Base-by-base conservation (phyloP, 2,329 filamentous ascomycete genomes). In the Aspergillus sergii region DNA sequence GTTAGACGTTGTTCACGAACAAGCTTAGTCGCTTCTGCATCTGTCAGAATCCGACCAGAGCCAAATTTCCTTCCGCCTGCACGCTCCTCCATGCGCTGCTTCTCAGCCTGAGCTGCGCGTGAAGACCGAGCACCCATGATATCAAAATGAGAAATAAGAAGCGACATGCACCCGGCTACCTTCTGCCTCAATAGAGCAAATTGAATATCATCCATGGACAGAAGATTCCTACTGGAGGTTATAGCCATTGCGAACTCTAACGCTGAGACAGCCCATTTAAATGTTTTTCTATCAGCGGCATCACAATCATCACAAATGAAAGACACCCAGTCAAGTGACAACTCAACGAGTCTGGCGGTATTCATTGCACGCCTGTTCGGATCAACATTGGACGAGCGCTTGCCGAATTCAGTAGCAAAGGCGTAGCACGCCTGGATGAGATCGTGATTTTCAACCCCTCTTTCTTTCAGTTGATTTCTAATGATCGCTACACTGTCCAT, bases 401-500 rank as follows among this genome's bases (percentile, higher is more conserved):
- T 94, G 51, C 95, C 95, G 69, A 99, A 99, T 76, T 99, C 95
- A 0, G 95, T 98, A n/a, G 95, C 95, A 73, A 98, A 99, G 46
- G 96, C 91, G 77, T 98, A 99, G 79, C 94, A 99, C 6, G 93
- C 96, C 78, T 99, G 95, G 67, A 99, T 95, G 34, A 99, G 87
- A 73, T 99, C 95, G 72, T 97, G 93, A 75, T 94, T 97, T 68
- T 95, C 91, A 67, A 94, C 86, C 10, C 90, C 92, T 62, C 86
- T 85, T 57, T 76, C 69, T 54, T 69, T 75, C 1, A 93, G 93
- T 78, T 99, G 94, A 69, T 89, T 89, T 67, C 93, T 87, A 67
- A 99, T 95, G 66, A 92, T 93, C 75, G 96, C 93, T 51, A 99
- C 95, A 75, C 93, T 97, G 78, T 98, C 94, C 93, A 99, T 97